Conservation (phyloP, 2,329 filamentous ascomycete genomes). For the Fusarium armeniacum region DNA sequence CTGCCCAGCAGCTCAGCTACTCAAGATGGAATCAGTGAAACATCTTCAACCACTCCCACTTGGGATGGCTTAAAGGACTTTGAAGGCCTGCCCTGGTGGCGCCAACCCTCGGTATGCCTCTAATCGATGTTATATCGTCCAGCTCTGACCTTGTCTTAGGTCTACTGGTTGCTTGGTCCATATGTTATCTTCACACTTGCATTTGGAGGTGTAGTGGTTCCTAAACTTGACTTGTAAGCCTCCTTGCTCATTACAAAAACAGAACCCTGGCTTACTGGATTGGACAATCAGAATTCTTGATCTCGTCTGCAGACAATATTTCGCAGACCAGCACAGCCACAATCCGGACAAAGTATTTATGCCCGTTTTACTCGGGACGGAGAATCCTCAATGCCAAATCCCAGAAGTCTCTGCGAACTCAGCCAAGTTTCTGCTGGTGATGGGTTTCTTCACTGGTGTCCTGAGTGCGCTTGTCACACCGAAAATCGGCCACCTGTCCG, state of each 20-base stretch:
- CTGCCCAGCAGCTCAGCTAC: slow-evolving; percentile 51
- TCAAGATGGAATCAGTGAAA: slow-evolving; percentile 24
- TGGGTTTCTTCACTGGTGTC: slow-evolving; percentile 80
- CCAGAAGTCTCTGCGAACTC: slow-evolving; percentile 83
- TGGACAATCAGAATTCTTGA: slow-evolving; percentile 72
- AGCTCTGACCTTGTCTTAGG: slow-evolving; percentile 61
- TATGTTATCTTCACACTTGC: slow-evolving; percentile 87
- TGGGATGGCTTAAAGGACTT: slow-evolving; percentile 72
- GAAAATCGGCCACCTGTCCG: slow-evolving; percentile 85
- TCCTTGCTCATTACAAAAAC: not conserved
- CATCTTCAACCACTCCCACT: slow-evolving; percentile 38
- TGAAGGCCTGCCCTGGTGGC: slow-evolving; percentile 72
- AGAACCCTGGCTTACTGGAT: slow-evolving; percentile 31
- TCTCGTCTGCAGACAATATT: slow-evolving; percentile 86
- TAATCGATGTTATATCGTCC: slow-evolving; percentile 5
- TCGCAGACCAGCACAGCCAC: slow-evolving; percentile 72
- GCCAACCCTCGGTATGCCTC: slow-evolving; percentile 69
- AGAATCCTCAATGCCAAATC: slow-evolving; percentile 84
- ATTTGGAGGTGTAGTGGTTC: slow-evolving; percentile 87
- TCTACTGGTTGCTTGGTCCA: slow-evolving; percentile 86
- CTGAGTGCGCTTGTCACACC: slow-evolving; percentile 86
- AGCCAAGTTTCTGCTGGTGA: slow-evolving; percentile 82
- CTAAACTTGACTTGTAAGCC: slow-evolving; percentile 82
- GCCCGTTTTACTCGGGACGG: slow-evolving; percentile 75
- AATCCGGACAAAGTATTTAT: slow-evolving; percentile 72